phyloP scores from a whole-genome alignment of 169 alveolate genomes.

The Besnoitia besnoiti region DNA sequence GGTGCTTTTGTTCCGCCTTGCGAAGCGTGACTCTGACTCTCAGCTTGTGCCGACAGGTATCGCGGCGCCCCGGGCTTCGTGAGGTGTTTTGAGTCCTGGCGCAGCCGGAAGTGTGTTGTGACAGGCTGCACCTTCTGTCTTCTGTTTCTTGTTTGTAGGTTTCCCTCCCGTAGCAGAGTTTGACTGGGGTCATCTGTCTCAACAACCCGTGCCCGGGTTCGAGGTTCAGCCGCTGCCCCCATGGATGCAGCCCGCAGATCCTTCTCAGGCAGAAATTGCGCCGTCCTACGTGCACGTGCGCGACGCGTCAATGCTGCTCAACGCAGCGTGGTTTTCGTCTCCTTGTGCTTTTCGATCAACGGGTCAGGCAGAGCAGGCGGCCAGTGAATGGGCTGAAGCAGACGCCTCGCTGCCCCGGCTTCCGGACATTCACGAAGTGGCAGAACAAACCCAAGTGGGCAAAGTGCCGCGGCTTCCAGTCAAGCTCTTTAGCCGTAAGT shows the following conservation, averaged over 20 bases:
- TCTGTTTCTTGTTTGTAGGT: constrained; percentile 1
- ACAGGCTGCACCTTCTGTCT: too few species aligned
- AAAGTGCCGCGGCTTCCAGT: constrained; percentile 1
- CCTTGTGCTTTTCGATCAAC: neutral
- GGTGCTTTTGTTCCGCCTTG: too few species aligned
- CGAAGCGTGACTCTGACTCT: too few species aligned
- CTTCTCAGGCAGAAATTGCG: neutral
- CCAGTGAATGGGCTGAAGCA: neutral
- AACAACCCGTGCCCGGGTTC: constrained; percentile 18
- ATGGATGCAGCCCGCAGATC: constrained; percentile 17
- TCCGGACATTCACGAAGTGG: neutral
- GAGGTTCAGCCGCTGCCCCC: neutral
- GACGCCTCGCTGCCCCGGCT: neutral
- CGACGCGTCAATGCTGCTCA: neutral
- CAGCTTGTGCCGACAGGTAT: too few species aligned
- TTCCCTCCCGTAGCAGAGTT: neutral
- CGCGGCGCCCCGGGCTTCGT: too few species aligned
- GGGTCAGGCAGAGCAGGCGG: neutral
- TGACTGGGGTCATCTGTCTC: constrained; percentile 26
- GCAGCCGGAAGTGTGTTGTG: too few species aligned
- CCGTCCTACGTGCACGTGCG: constrained; percentile 12
- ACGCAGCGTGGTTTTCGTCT: constrained; percentile 29
- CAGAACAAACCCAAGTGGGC: neutral
- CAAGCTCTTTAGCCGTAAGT: neutral
- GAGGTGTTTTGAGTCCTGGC: too few species aligned